Conservation (phyloP, 2,329 filamentous ascomycete species). For the Cladobotryum mycophilum region DNA sequence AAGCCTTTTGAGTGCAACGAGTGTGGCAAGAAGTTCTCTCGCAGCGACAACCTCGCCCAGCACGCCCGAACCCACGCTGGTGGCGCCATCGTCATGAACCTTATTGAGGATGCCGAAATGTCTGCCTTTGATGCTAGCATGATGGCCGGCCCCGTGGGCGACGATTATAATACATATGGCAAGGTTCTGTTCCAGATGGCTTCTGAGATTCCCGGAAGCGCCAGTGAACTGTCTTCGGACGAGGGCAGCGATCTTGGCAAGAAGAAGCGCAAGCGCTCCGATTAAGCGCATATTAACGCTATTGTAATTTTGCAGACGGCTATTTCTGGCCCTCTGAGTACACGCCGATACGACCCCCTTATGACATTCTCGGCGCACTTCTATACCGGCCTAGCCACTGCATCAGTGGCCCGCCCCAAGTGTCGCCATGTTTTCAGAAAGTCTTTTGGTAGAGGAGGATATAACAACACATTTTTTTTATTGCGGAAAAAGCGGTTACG, state of each 20-base stretch:
- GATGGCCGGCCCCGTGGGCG: conserved; percentile 40
- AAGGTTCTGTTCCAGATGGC: conserved; percentile 78
- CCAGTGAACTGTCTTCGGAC: conserved; percentile 51
- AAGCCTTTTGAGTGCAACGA: conserved; percentile 98
- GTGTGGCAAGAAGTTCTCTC: conserved; percentile 98
- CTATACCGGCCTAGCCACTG: neutral
- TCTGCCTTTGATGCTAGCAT: conserved; percentile 37
- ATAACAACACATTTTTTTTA: conserved; percentile 26
- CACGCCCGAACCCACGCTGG: conserved; percentile 90
- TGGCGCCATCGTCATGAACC: conserved; percentile 84
- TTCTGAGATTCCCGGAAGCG: conserved; percentile 63
- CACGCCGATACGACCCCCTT: conserved; percentile 9
- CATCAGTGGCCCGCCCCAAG: neutral
- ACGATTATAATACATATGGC: conserved; percentile 64
- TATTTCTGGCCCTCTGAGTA: neutral
- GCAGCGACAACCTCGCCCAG: conserved; percentile 94
- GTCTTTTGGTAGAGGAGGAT: conserved; percentile 27
- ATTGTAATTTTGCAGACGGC: neutral
- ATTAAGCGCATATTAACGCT: conserved; percentile 35
- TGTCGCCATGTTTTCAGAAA: conserved; percentile 9
- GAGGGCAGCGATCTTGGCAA: conserved; percentile 43
- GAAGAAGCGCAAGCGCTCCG: conserved; percentile 70
- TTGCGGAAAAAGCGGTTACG: conserved; percentile 30
- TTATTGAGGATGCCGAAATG: conserved; percentile 65
- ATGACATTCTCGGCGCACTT: conserved; percentile 10